Percentiles rank a stretch among this genome's conserved stretches.
Evolutionary conservation across 2,329 filamentous ascomycete genomes (phyloP).

Genomic region (Biscogniauxia mediterranea): DNA sequence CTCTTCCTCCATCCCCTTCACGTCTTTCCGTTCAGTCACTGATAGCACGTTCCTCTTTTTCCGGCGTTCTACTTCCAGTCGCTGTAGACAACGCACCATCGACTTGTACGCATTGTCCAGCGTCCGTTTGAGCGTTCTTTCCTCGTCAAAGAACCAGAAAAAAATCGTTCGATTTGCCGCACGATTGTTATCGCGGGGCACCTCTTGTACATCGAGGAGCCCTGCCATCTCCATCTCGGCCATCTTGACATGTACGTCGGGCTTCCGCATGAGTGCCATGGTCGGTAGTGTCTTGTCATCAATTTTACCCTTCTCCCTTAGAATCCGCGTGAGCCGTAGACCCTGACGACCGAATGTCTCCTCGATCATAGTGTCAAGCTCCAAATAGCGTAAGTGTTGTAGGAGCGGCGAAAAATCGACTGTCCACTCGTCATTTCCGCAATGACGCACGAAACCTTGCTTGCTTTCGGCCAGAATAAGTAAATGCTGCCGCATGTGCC

Average conservation of each 20-base stretch:
- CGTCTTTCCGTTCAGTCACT: conserved; percentile 81
- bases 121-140: conserved; percentile 67
- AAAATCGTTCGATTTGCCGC: conserved; percentile 83
- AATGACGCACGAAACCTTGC: conserved; percentile 66
- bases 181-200: conserved; percentile 82
- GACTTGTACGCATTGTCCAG: conserved; percentile 84
- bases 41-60: conserved; percentile 71
- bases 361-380: conserved; percentile 79
- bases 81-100: conserved; percentile 82
- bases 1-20: conserved; percentile 79
- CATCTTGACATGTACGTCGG: conserved; percentile 81
- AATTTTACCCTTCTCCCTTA: conserved; percentile 85
- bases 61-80: conserved; percentile 72
- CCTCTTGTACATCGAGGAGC: conserved; percentile 88
- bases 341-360: conserved; percentile 74
- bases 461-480: conserved; percentile 68
- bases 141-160: conserved; percentile 85
- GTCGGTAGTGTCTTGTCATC: conserved; percentile 87
- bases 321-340: conserved; percentile 78
- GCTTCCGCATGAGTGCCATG: conserved; percentile 78
- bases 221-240: conserved; percentile 83
- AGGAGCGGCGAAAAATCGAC: conserved; percentile 78
- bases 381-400: conserved; percentile 67
- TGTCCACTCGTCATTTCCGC: conserved; percentile 72
- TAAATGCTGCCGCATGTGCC: conserved; percentile 70